phyloP scores from a whole-genome alignment of 2,329 filamentous ascomycete genomes.

The Arachnomyces sp. region DNA sequence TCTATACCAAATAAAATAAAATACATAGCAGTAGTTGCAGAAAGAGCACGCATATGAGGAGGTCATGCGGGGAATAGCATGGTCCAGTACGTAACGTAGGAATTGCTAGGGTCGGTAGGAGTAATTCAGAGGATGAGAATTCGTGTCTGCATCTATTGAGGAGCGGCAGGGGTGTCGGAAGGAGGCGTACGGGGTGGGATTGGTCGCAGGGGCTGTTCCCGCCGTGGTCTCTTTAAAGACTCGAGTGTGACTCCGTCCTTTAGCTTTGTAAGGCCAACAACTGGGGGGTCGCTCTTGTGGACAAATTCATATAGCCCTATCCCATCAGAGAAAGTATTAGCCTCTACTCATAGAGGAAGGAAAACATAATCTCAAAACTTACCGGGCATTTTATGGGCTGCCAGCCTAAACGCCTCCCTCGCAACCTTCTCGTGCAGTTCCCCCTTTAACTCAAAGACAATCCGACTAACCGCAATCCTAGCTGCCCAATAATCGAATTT shows the following conservation, averaged over 20 bases:
- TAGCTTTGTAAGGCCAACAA: conserved; percentile 89
- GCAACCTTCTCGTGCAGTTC: conserved; percentile 91
- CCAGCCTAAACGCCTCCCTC: conserved; percentile 84
- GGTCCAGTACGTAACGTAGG: no score
- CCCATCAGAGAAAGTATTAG: neutral
- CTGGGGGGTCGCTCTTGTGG: conserved; percentile 77
- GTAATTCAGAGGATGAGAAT: no score
- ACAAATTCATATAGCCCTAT: conserved; percentile 72
- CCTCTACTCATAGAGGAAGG: neutral
- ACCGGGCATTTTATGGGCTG: conserved; percentile 92
- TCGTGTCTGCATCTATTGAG: conserved; percentile 22
- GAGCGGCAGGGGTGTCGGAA: conserved; percentile 24
- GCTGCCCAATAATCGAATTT: conserved; percentile 95
- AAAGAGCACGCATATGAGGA: no score
- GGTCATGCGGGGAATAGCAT: no score
- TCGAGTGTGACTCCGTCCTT: conserved; percentile 71
- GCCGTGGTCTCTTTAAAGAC: conserved; percentile 71
- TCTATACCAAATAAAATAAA: no score
- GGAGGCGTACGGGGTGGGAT: conserved; percentile 26
- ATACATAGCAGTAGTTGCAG: no score
- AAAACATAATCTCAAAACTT: conserved; percentile 25
- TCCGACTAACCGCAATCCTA: conserved; percentile 79
- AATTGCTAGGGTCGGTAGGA: no score
- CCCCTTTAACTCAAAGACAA: conserved; percentile 88
- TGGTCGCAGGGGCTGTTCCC: conserved; percentile 46